Conservation (phyloP, 1,284 basidiomycete species). For the Ceratobasidium sp. region DNA sequence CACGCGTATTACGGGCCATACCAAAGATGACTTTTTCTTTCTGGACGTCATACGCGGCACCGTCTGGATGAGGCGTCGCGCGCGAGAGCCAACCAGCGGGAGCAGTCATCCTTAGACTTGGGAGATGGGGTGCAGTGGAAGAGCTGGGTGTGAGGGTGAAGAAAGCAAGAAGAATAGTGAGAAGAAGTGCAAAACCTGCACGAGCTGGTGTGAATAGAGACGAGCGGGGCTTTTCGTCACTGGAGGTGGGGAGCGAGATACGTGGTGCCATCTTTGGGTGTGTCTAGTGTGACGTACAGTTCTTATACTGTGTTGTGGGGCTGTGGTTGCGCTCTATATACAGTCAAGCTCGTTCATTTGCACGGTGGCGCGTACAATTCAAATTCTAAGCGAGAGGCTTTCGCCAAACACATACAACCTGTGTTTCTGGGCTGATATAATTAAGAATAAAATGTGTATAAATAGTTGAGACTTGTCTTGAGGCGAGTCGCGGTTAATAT, state of each 20-base stretch:
- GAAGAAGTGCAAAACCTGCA: slow-evolving; percentile 28
- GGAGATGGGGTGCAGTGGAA: not conserved
- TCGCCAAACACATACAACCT: too few relatives aligned
- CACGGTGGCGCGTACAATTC: too few relatives aligned
- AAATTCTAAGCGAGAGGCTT: too few relatives aligned
- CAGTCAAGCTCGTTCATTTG: too few relatives aligned
- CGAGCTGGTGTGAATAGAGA: slow-evolving; percentile 28
- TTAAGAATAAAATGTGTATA: too few relatives aligned
- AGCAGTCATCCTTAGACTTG: not conserved
- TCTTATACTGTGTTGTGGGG: slow-evolving; percentile 15
- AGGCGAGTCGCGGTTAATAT: too few relatives aligned
- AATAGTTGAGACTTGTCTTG: too few relatives aligned
- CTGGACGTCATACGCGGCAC: slow-evolving; percentile 23
- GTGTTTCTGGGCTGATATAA: too few relatives aligned
- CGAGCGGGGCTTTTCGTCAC: slow-evolving; percentile 31
- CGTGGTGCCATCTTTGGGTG: slow-evolving; percentile 28
- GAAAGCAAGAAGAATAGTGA: slow-evolving; percentile 17
- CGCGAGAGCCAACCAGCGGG: slow-evolving; percentile 43
- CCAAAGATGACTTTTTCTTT: slow-evolving; percentile 40
- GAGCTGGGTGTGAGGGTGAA: slow-evolving; percentile 16
- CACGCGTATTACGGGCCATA: slow-evolving; percentile 23
- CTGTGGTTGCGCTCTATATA: slow-evolving; percentile 9
- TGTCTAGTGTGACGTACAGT: slow-evolving; percentile 27
- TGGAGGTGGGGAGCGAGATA: slow-evolving; percentile 30
- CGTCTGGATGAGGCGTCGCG: slow-evolving; percentile 33